Evolutionary conservation across 23 red algal genomes (phyloP).

Genomic region (Gracilaria domingensis): DNA sequence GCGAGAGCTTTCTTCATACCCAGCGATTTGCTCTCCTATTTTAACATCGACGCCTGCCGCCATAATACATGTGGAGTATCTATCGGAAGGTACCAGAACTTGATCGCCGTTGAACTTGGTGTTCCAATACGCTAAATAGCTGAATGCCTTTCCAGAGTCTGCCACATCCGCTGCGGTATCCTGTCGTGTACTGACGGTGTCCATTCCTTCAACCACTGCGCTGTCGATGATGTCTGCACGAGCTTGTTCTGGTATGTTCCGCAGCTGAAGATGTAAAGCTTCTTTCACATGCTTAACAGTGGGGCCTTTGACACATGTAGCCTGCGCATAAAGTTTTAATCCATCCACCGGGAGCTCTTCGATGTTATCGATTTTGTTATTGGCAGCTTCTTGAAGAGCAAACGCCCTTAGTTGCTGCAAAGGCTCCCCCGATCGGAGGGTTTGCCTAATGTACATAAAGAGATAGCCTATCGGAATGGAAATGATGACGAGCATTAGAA

Average conservation of each 20-base stretch:
- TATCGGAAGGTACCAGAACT: neutral
- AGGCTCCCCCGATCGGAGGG: neutral
- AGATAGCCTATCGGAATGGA: neutral
- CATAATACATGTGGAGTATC: slow-evolving; percentile 50
- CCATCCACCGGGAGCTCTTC: slow-evolving; percentile 6
- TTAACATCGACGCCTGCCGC: slow-evolving; percentile 22
- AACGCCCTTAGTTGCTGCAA: neutral
- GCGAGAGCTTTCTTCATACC: slow-evolving; percentile 6
- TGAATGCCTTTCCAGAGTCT: neutral
- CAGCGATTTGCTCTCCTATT: slow-evolving; percentile 23
- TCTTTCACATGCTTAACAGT: neutral
- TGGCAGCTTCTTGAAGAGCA: neutral
- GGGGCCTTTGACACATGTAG: slow-evolving; percentile 17
- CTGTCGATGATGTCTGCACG: slow-evolving; percentile 34
- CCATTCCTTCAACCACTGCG: slow-evolving; percentile 28
- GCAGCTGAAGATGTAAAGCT: neutral
- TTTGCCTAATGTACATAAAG: neutral
- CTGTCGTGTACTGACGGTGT: slow-evolving; percentile 19
- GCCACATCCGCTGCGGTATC: slow-evolving; percentile 4
- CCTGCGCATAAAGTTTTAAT: slow-evolving; percentile 31
- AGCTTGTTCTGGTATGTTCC: neutral
- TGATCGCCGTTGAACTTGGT: slow-evolving; percentile 15
- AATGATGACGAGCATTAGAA: neutral
- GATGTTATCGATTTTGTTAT: neutral
- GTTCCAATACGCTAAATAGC: slow-evolving; percentile 42